Evolutionary conservation across 1,139 yeast genomes (phyloP).

Genomic region (Fermentozyma sake): DNA sequence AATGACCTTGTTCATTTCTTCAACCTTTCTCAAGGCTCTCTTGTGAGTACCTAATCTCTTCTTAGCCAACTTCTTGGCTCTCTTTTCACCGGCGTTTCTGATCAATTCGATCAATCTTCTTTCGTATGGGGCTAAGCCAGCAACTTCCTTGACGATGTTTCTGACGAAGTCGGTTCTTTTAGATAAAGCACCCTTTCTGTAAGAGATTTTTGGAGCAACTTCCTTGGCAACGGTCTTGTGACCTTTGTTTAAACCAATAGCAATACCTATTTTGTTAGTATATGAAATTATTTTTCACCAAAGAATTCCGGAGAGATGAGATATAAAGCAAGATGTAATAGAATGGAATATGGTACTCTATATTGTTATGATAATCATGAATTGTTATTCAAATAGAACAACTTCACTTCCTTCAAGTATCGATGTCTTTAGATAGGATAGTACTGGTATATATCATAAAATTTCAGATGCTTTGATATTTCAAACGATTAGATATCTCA

Average conservation of each 20-base stretch:
- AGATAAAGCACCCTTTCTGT: slow-evolving; percentile 96
- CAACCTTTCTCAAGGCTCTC: slow-evolving; percentile 99
- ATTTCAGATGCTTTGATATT: too few relatives aligned
- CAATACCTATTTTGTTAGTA: slow-evolving; percentile 66
- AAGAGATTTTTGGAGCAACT: slow-evolving; percentile 89
- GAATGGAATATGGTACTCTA: too few relatives aligned
- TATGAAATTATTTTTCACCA: slow-evolving; percentile 1
- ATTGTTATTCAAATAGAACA: too few relatives aligned
- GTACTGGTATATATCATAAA: too few relatives aligned
- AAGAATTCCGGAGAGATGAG: too few relatives aligned
- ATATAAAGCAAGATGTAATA: too few relatives aligned
- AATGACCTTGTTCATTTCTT: slow-evolving; percentile 95
- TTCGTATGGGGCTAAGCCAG: slow-evolving; percentile 99
- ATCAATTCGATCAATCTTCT: slow-evolving; percentile 98
- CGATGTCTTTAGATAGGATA: too few relatives aligned
- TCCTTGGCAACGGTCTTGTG: slow-evolving; percentile 93
- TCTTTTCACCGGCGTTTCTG: slow-evolving; percentile 99
- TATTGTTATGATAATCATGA: too few relatives aligned
- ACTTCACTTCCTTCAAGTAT: too few relatives aligned
- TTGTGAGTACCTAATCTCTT: slow-evolving; percentile 99
- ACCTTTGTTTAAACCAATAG: slow-evolving; percentile 99
- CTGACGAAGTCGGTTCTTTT: slow-evolving; percentile 97
- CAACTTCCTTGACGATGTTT: slow-evolving; percentile 91
- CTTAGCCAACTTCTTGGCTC: slow-evolving; percentile 99
- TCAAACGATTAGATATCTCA: too few relatives aligned